Evolutionary conservation across 148 eudicot species (phyloP).

Genomic region (Camellia sinensis): DNA sequence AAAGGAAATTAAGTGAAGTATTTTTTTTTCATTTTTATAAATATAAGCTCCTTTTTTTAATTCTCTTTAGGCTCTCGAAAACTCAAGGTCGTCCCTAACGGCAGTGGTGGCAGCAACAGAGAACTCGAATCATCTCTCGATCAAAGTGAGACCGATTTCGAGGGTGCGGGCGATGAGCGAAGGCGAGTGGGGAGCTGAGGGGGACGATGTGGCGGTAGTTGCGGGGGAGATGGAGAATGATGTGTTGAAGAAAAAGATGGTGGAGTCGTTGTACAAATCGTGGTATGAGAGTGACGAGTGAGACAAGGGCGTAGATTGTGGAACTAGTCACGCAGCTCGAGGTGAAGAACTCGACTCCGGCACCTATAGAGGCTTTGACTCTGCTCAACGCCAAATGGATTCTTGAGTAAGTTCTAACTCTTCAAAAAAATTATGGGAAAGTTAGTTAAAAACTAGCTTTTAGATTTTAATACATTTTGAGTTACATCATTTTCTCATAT

Average conservation of each 20-base stretch:
- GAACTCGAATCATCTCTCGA: neutral
- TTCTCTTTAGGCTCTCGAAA: no score
- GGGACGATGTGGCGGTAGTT: constrained; percentile 26
- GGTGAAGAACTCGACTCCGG: constrained; percentile 73
- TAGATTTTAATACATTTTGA: no score
- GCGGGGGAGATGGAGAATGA: constrained; percentile 42
- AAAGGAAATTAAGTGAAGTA: no score
- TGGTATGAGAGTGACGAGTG: constrained; percentile 62
- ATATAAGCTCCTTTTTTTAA: no score
- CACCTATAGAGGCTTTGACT: constrained; percentile 70
- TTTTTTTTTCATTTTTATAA: no score
- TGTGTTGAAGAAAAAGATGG: constrained; percentile 50
- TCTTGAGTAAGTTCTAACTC: constrained; percentile 48
- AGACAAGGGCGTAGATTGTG: constrained; percentile 71
- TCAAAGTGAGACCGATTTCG: neutral
- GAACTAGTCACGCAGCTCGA: constrained; percentile 75
- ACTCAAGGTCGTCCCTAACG: no score
- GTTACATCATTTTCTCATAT: no score
- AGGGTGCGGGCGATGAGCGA: constrained; percentile 28
- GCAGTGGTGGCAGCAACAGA: neutral
- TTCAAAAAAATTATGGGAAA: no score
- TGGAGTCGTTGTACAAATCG: constrained; percentile 66
- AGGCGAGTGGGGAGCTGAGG: constrained; percentile 33
- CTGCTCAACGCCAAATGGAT: constrained; percentile 90
- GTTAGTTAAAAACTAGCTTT: no score